phyloP scores from a whole-genome alignment of 495 filamentous ascomycete species.

The Penicilliopsis zonata region DNA sequence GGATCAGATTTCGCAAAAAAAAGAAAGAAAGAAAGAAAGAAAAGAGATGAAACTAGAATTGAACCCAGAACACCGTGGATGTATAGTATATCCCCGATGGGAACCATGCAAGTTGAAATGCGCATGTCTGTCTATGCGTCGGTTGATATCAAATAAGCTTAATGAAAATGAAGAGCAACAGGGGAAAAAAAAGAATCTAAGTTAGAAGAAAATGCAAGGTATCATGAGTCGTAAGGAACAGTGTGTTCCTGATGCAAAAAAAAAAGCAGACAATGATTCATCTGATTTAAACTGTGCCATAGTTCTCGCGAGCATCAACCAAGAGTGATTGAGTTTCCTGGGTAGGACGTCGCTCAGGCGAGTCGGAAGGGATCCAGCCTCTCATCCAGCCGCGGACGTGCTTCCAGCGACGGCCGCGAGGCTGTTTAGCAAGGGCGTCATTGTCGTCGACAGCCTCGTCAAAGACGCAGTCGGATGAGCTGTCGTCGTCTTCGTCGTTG shows the following conservation, averaged over 20 bases:
- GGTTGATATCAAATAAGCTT: too few relatives aligned
- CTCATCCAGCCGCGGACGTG: slow-evolving; percentile 56
- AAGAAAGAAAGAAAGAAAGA: too few relatives aligned
- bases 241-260: background rate
- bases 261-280: background rate
- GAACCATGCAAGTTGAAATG: too few relatives aligned
- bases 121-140: background rate
- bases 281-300: slow-evolving; percentile 22
- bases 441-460: slow-evolving; percentile 4
- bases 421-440: slow-evolving; percentile 15
- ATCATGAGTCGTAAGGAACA: too few relatives aligned
- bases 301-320: slow-evolving; percentile 16
- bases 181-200: too few relatives aligned
- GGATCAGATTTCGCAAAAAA: too few relatives aligned
- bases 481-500: slow-evolving; percentile 17
- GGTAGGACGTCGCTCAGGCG: slow-evolving; percentile 8
- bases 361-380: slow-evolving; percentile 47
- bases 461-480: slow-evolving; percentile 8
- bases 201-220: too few relatives aligned
- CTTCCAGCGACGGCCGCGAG: slow-evolving; percentile 37
- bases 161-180: too few relatives aligned
- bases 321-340: slow-evolving; percentile 24
- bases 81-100: too few relatives aligned
- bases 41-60: too few relatives aligned
- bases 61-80: too few relatives aligned